These are phyloP conservation scores for Halophytophthora polymorphica DNA, from an alignment of 352 stramenopile genomes.

Conservation along the genomic window DNA sequence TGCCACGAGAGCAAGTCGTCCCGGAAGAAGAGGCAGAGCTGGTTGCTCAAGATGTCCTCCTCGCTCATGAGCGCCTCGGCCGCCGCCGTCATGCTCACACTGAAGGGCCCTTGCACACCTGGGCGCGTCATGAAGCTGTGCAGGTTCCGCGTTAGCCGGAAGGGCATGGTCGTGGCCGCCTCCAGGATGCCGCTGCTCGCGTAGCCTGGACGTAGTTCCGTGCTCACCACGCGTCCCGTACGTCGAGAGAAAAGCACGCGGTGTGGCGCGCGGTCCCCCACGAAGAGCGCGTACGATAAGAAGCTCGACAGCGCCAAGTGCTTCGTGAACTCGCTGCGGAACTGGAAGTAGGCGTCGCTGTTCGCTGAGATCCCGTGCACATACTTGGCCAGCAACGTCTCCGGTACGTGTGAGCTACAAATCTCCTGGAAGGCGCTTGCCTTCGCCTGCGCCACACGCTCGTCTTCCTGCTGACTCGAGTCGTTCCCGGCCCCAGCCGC, in stretches of 20 bases:
- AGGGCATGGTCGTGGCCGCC: slow-evolving; percentile 80
- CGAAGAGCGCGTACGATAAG: slow-evolving; percentile 82
- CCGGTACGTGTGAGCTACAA: slow-evolving; percentile 71
- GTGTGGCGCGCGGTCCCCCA: slow-evolving; percentile 81
- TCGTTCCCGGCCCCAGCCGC: slow-evolving; percentile 25
- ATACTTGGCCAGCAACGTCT: slow-evolving; percentile 85
- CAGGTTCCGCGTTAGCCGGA: slow-evolving; percentile 87
- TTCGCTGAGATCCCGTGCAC: slow-evolving; percentile 69
- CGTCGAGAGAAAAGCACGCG: slow-evolving; percentile 79
- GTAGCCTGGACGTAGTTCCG: slow-evolving; percentile 82
- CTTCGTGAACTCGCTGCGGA: slow-evolving; percentile 85
- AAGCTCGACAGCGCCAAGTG: slow-evolving; percentile 84
- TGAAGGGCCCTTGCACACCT: slow-evolving; percentile 85
- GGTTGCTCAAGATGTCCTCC: slow-evolving; percentile 81
- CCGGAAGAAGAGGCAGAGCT: slow-evolving; percentile 87
- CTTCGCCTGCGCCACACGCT: slow-evolving; percentile 60
- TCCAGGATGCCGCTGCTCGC: slow-evolving; percentile 81
- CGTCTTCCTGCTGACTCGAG: slow-evolving; percentile 54
- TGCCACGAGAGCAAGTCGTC: slow-evolving; percentile 88
- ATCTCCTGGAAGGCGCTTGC: slow-evolving; percentile 76
- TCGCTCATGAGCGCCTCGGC: slow-evolving; percentile 83
- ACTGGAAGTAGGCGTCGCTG: slow-evolving; percentile 84
- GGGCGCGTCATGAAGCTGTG: slow-evolving; percentile 84
- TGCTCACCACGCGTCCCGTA: slow-evolving; percentile 80
- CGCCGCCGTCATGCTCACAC: slow-evolving; percentile 74